A percentile compares a stretch with the other conserved stretches of the same genome.
Evolutionary conservation across 306 rosid genomes (phyloP).

Genomic region (Vigna unguiculata): DNA sequence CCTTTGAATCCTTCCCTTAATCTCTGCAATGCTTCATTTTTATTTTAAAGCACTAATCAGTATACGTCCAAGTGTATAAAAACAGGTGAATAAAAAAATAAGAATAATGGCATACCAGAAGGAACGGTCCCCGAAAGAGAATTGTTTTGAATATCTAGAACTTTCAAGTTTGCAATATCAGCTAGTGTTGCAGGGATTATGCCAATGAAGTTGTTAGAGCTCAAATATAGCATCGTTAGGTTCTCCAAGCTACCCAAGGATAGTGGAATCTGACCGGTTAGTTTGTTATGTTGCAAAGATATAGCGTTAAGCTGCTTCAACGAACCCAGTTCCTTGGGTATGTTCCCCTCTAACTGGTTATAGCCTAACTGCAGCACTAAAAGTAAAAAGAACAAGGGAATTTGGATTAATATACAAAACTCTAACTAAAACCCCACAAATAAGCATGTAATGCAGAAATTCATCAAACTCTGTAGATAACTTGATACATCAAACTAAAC

Average conservation of each 20-base stretch:
- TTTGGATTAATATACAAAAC: conserved; percentile 31
- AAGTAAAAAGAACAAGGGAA: conserved; percentile 24
- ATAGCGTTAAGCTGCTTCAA: conserved; percentile 64
- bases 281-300: conserved; percentile 67
- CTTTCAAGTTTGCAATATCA: conserved; percentile 52
- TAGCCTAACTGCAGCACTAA: conserved; percentile 80
- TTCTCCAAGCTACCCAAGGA: conserved; percentile 58
- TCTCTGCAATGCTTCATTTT: conserved; percentile 61
- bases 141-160: conserved; percentile 71
- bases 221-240: conserved; percentile 69
- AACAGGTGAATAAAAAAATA: not conserved
- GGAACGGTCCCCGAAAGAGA: conserved; percentile 72
- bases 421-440: not conserved
- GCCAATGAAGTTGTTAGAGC: conserved; percentile 73
- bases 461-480: conserved; percentile 5
- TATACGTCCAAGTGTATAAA: conserved; percentile 7
- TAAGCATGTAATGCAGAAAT: not conserved
- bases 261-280: conserved; percentile 65
- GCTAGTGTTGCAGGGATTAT: conserved; percentile 61
- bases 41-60: conserved; percentile 44
- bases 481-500: not conserved
- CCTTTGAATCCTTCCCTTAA: conserved; percentile 64
- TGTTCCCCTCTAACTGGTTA: conserved; percentile 71
- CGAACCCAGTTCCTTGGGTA: conserved; percentile 65
- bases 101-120: conserved; percentile 59